A percentile compares a stretch with the other conserved stretches of the same genome.
These are phyloP conservation scores for Tephrocybe sp. DNA, from an alignment of 768 basidiomycete genomes.

Conservation along the genomic window DNA sequence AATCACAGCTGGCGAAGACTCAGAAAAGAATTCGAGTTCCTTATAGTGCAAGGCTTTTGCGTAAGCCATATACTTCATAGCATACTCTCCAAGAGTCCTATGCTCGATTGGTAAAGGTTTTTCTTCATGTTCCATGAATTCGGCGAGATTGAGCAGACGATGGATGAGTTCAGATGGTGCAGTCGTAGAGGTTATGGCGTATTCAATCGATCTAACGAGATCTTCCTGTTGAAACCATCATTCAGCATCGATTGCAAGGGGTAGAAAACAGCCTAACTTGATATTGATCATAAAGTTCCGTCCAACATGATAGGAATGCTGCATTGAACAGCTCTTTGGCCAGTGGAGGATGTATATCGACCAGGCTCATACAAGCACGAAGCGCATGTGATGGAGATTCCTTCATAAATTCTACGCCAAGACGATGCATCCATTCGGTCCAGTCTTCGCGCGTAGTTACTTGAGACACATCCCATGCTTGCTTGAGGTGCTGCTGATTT, in stretches of 20 bases:
- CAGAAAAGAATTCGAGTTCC: slow-evolving; percentile 94
- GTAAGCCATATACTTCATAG: slow-evolving; percentile 90
- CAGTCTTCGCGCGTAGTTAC: slow-evolving; percentile 84
- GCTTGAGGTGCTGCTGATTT: slow-evolving; percentile 96
- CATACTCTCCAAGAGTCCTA: slow-evolving; percentile 90
- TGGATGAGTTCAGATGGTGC: slow-evolving; percentile 91
- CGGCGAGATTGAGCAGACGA: slow-evolving; percentile 88
- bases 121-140: slow-evolving; percentile 99
- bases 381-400: slow-evolving; percentile 99
- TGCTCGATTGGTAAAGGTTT: slow-evolving; percentile 93
- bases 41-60: slow-evolving; percentile 99
- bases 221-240: slow-evolving; percentile 66
- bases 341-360: slow-evolving; percentile 87
- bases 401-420: slow-evolving; percentile 95
- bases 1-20: slow-evolving; percentile 87
- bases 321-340: slow-evolving; percentile 97
- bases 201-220: slow-evolving; percentile 86
- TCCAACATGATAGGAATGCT: slow-evolving; percentile 98
- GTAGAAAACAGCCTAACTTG: slow-evolving; percentile 57
- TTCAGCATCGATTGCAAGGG: slow-evolving; percentile 5
- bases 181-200: slow-evolving; percentile 73
- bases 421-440: slow-evolving; percentile 92
- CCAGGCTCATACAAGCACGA: slow-evolving; percentile 91
- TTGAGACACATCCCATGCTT: slow-evolving; percentile 90
- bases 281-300: slow-evolving; percentile 93